Percentiles rank a stretch among this genome's conserved stretches.
Conservation (phyloP, 2,329 filamentous ascomycete genomes). For the Sclerotinia borealis region DNA sequence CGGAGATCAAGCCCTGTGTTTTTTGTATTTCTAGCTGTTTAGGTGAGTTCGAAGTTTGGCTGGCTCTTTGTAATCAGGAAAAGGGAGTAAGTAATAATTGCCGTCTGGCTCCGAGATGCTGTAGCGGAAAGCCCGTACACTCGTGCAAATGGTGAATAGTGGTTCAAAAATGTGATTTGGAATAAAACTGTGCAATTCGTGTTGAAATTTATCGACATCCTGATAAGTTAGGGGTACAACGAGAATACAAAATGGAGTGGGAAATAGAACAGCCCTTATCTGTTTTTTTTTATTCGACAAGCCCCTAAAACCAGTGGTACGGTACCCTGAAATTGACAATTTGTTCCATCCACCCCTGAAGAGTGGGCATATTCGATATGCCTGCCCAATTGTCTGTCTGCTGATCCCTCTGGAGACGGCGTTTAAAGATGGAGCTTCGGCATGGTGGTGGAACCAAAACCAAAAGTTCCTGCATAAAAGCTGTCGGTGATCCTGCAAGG, state of each 20-base stretch:
- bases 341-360: neutral
- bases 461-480: constrained; percentile 10
- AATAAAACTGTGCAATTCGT: neutral
- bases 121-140: neutral
- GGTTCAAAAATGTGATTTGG: neutral
- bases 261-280: no score
- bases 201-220: neutral
- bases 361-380: neutral
- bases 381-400: neutral
- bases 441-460: neutral
- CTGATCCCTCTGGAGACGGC: constrained; percentile 1
- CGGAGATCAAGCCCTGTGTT: neutral
- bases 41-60: neutral
- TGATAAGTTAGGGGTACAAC: neutral
- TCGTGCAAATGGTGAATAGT: neutral
- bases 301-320: neutral
- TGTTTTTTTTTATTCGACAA: no score
- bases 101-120: neutral
- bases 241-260: no score
- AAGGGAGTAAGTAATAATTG: neutral
- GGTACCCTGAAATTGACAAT: neutral
- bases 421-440: neutral
- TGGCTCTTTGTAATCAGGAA: no score
- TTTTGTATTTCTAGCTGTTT: neutral
- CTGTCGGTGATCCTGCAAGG: constrained; percentile 1